These are phyloP conservation scores for Sporothrix globosa DNA, from an alignment of 2,329 filamentous ascomycete genomes.

Conservation along the genomic window DNA sequence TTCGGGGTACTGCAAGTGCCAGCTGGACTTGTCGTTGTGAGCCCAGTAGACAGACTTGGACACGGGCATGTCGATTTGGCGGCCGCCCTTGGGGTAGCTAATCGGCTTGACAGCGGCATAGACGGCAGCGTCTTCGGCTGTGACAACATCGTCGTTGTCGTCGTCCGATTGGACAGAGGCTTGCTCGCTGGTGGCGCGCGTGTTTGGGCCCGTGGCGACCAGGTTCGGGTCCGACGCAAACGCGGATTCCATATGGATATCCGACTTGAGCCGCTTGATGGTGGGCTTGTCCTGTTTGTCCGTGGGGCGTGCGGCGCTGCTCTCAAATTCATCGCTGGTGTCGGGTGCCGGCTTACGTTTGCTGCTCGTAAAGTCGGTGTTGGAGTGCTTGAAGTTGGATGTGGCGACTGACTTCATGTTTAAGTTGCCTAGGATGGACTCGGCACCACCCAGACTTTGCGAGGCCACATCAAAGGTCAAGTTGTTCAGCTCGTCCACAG, in stretches of 20 bases:
- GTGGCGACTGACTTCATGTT: constrained; percentile 49
- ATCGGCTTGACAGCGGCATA: constrained; percentile 56
- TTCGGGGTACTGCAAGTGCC: constrained; percentile 65
- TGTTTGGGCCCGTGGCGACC: background rate
- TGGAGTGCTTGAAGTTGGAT: constrained; percentile 36
- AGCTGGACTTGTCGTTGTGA: constrained; percentile 55
- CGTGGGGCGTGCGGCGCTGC: constrained; percentile 34
- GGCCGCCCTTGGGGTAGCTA: constrained; percentile 53
- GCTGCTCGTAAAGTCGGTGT: constrained; percentile 51
- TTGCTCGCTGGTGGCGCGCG: background rate
- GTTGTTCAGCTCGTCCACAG: constrained; percentile 56
- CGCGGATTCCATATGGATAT: constrained; percentile 47
- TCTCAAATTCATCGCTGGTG: constrained; percentile 57
- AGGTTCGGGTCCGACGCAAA: background rate
- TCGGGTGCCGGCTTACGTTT: constrained; percentile 60
- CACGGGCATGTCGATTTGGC: constrained; percentile 61
- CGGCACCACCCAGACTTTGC: constrained; percentile 59
- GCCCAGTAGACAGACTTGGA: constrained; percentile 63
- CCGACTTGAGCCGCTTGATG: constrained; percentile 61
- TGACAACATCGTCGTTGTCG: constrained; percentile 36
- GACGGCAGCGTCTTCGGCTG: constrained; percentile 51
- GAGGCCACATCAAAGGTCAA: constrained; percentile 57
- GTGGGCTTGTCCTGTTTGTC: constrained; percentile 51
- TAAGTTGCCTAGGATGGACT: constrained; percentile 50
- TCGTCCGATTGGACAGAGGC: constrained; percentile 46